Evolutionary conservation across 140 eudicot species (phyloP).

Genomic region (Flaveria floridana): DNA sequence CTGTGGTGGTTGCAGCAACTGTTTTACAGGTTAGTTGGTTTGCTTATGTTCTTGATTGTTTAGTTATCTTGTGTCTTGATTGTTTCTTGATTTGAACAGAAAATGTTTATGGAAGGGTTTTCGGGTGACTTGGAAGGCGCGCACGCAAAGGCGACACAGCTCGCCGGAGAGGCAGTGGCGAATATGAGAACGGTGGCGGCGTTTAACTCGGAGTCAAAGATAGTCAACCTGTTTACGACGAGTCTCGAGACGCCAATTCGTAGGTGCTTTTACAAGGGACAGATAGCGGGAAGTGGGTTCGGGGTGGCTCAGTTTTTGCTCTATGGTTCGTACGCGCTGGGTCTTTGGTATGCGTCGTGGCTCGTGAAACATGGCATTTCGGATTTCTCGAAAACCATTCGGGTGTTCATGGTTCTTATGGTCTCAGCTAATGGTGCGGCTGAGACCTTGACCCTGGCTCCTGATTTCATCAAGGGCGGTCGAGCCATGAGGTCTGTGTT

Average conservation of each 20-base stretch:
- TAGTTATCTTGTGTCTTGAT: neutral
- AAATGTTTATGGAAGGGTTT: slow-evolving; percentile 91
- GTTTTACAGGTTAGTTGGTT: slow-evolving; percentile 63
- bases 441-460: slow-evolving; percentile 81
- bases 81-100: slow-evolving; percentile 42
- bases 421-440: slow-evolving; percentile 89
- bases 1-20: slow-evolving; percentile 83
- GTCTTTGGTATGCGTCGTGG: slow-evolving; percentile 95
- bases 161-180: slow-evolving; percentile 86
- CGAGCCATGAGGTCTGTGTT: slow-evolving; percentile 83
- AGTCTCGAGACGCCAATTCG: slow-evolving; percentile 59
- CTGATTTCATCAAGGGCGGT: slow-evolving; percentile 89
- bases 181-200: slow-evolving; percentile 88
- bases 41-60: neutral
- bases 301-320: slow-evolving; percentile 81
- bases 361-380: slow-evolving; percentile 88
- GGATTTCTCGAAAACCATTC: slow-evolving; percentile 81
- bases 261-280: slow-evolving; percentile 91
- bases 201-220: slow-evolving; percentile 73
- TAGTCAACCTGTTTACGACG: slow-evolving; percentile 54
- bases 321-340: slow-evolving; percentile 78
- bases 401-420: slow-evolving; percentile 91
- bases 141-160: slow-evolving; percentile 83
- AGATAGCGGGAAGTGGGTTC: slow-evolving; percentile 81
- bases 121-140: slow-evolving; percentile 88